Conservation (phyloP, 352 stramenopile genomes). For the Elongisporangium senticosum region DNA sequence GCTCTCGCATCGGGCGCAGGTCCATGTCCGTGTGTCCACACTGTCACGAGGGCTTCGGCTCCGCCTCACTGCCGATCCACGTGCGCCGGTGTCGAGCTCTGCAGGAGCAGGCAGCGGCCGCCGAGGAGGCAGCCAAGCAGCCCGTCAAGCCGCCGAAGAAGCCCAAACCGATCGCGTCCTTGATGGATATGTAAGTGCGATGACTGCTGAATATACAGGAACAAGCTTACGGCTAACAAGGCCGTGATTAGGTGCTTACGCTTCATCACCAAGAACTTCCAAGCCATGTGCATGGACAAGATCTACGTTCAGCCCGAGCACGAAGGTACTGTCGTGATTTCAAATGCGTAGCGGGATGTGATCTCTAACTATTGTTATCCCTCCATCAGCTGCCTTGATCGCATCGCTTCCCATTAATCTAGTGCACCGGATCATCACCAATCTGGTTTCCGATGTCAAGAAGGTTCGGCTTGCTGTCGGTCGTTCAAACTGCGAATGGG, state of each 20-base stretch:
- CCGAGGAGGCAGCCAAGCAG: constrained; percentile 8
- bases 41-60: constrained; percentile 49
- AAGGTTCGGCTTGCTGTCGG: constrained; percentile 15
- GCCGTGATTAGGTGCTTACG: constrained; percentile 36
- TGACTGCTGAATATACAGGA: too few relatives aligned
- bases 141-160: constrained; percentile 16
- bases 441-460: constrained; percentile 53
- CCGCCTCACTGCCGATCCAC: constrained; percentile 60
- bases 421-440: constrained; percentile 63
- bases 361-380: not conserved
- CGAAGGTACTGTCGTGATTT: constrained; percentile 29
- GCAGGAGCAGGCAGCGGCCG: constrained; percentile 12
- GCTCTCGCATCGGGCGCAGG: constrained; percentile 13
- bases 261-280: constrained; percentile 64
- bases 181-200: constrained; percentile 50
- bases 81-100: constrained; percentile 48
- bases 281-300: constrained; percentile 61
- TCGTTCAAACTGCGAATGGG: not conserved
- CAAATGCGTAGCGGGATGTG: not conserved
- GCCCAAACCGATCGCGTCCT: constrained; percentile 27
- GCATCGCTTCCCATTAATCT: constrained; percentile 55
- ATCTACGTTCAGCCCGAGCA: constrained; percentile 46
- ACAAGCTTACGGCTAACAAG: too few relatives aligned
- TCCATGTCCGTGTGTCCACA: constrained; percentile 40
- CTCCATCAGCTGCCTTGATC: constrained; percentile 40